Base-by-base conservation (phyloP, 352 stramenopile genomes). In the Phytopythium montanum region DNA sequence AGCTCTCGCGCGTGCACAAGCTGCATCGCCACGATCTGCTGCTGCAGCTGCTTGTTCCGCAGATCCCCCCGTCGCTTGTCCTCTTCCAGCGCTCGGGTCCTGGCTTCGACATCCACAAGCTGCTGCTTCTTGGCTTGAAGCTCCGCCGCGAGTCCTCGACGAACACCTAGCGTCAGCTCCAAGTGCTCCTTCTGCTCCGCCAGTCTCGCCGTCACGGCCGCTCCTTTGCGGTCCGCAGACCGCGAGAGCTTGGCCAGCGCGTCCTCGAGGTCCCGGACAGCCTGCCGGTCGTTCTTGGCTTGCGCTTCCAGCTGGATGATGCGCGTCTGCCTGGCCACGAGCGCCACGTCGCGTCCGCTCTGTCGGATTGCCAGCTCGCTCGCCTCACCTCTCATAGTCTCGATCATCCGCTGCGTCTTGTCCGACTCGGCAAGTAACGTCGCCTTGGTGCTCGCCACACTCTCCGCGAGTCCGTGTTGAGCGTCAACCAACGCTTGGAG, bases 21-120 rank as follows among this genome's bases (percentile, higher is more conserved):
- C 62, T 85, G 73, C 68, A 88, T 75, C 21, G 80, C 77, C 29
- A 67, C 59, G 57, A 88, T 67, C 39, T 88, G 79, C 44, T 86
- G 76, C 33, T 73, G 59, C 19, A 73, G 36, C 38, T 85, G 75
- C 54, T 69, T 72, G 23, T 65, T 52, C 36, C 73, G 76, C 2
- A 65, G 66, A 5, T 79, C 69, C 0, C 38, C 28, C 3, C 57
- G 57, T 1, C 68, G 61, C 42, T 72, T 75, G 13, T 53, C 54
- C 1, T 67, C 59, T 16, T 44, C 48, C 5, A 72, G 31, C 21
- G 63, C 56, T 19, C 48, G 29, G 21, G 76, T 39, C 19, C 66
- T 56, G 26, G 54, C 41, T 46, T 88, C 79, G 19, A 79, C 56
- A 2, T 82, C 72, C 12, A 66, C 53, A 0, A 81, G 50, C n/a